Conservation (phyloP, 116 monocot genomes). For the Zostera marina region DNA sequence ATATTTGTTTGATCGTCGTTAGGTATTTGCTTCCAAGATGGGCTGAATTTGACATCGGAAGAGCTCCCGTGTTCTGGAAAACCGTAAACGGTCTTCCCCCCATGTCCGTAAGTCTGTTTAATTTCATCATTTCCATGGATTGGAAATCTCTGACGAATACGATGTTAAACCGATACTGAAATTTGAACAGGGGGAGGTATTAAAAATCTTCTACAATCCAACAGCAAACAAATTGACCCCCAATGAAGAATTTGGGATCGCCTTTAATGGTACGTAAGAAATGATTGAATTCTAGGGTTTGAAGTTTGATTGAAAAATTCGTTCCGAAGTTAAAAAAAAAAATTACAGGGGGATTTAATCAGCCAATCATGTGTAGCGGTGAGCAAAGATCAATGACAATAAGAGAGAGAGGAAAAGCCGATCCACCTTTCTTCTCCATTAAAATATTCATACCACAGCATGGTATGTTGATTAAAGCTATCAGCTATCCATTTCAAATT, state of each 20-base stretch:
- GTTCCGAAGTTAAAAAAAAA: too few species aligned
- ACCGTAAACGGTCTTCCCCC: slow-evolving; percentile 83
- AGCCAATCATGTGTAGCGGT: slow-evolving; percentile 84
- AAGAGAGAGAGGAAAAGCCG: slow-evolving; percentile 68
- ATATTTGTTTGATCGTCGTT: neutral
- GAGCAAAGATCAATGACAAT: slow-evolving; percentile 71
- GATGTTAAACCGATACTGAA: neutral
- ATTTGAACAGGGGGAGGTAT: slow-evolving; percentile 44
- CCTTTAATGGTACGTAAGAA: slow-evolving; percentile 90
- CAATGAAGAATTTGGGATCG: slow-evolving; percentile 64
- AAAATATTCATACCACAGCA: slow-evolving; percentile 58
- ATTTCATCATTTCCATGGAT: neutral
- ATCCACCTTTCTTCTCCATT: slow-evolving; percentile 58
- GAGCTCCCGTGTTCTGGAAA: slow-evolving; percentile 77
- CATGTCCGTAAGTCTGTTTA: slow-evolving; percentile 39
- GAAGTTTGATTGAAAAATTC: neutral
- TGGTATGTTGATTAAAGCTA: slow-evolving; percentile 36
- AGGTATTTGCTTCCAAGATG: slow-evolving; percentile 69
- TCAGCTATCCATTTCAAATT: neutral
- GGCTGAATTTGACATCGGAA: slow-evolving; percentile 83
- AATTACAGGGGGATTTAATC: slow-evolving; percentile 77
- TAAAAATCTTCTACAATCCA: slow-evolving; percentile 86
- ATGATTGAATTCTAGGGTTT: neutral
- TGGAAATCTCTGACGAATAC: slow-evolving; percentile 1
- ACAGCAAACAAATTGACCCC: slow-evolving; percentile 41